Evolutionary conservation across 768 basidiomycete species (phyloP), one percentile per base, ranked within the genome.

Genomic region (Lentinula lateritia): DNA sequence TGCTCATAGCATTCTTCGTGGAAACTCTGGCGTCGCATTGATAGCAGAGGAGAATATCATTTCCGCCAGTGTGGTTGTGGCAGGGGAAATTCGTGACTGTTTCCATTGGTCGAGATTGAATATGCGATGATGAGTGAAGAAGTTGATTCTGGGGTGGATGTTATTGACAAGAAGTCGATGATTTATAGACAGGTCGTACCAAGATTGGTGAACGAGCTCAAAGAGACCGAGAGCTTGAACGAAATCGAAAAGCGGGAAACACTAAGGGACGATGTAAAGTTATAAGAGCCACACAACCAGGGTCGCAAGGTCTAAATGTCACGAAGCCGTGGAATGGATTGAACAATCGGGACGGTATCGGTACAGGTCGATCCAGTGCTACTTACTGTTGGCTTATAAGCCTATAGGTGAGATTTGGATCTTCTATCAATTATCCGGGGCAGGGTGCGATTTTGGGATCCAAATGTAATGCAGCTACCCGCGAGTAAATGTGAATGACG

Each of bases 1-100:
- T 54, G 38, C 53, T 54, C 53, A 54, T 54, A 8, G 53, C 53
- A 18, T 54, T 54, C 35, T 20, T 54, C 12, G 53, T 54, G 9
- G 53, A 54, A 2, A 54, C 35, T 54, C 16, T 39, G 18, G 53
- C 38, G 9, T 36, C 34, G 18, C 53, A 54, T 54, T 54, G 53
- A 54, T 54, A 41, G 53, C 53, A 54, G 38, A 54, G 53, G 9
- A 54, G 38, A 38, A 54, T 54, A 20, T 54, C 53, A 20, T 36
- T 39, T 39, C 53, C 53, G 34, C 38, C 5, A 18, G 34, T 15
- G n/a, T 35, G 36, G 36, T 54, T 39, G 53, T 36, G 38, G 53
- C 53, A 54, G 53, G 50, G 50, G 9, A 12, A 18, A 48, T 18
- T 8, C 7, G 20, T 20, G 9, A 23, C 9, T 48, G 20, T 7